Base-by-base conservation (phyloP, 495 filamentous ascomycete species). In the Aspergillus kassunensis region DNA sequence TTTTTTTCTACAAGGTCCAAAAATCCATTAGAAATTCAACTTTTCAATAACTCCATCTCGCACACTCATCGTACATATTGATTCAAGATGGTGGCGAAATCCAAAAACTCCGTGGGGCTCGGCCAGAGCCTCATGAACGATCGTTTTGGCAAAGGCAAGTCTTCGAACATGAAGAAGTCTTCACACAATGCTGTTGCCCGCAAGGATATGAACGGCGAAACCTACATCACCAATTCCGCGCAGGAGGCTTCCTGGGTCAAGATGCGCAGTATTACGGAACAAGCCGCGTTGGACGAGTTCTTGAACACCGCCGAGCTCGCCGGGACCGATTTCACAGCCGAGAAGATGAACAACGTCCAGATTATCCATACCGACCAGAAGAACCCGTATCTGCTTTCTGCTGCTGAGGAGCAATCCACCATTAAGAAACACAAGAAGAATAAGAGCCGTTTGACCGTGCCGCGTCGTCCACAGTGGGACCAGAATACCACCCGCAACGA, bases 191-290 rank as follows among this genome's bases (percentile, higher is more conserved):
- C 64, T 56, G 63, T 76, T 54, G 64, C 70, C 21, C 70, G 73
- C 47, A 72, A 68, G 60, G 67, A 67, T 46, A 60, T 65, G 24
- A 62, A 75, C 37, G 74, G 74, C 40, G 70, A 78, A 48, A 72
- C 65, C 35, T 75, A 80, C 52, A 59, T 73, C 43, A 76, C 78
- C 23, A 80, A 80, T 45, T 64, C 66, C 11, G 44, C 54, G 6
- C 59, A 77, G 44, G 78, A 82, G 59, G 66, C 69, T 18, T 61
- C 68, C 44, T 77, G 78, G 66, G 73, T 74, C 45, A 97, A 97
- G 77, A 97, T 98, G 92, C 89, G 91, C 70, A 92, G 88, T 72
- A 87, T 97, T 58, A 99, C 95, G 20, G 92, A 97, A 76, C 95
- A 99, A 73, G 92, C 84, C 50, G 90, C 92, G 31, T 82, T 98